Percentiles rank a stretch among this genome's conserved stretches.
Conservation (phyloP, 345 rosid genomes). For the Linum lewisii region DNA sequence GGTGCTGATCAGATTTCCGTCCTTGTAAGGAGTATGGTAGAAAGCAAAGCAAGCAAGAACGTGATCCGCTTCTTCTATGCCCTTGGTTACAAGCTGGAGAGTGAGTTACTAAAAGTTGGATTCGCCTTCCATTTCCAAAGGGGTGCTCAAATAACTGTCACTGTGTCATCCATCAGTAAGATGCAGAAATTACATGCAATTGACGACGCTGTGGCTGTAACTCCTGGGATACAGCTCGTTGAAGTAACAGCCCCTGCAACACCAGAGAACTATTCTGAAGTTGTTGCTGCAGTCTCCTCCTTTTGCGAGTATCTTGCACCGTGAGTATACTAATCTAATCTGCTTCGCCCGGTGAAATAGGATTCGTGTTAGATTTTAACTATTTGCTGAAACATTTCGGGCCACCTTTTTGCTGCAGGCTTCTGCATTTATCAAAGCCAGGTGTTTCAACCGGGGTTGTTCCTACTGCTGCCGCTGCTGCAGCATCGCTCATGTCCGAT, state of each 20-base stretch:
- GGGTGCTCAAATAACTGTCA: slow-evolving; percentile 59
- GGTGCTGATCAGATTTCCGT: slow-evolving; percentile 91
- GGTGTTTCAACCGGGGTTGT: slow-evolving; percentile 78
- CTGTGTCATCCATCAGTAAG: slow-evolving; percentile 75
- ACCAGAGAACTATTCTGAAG: slow-evolving; percentile 75
- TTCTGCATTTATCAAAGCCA: slow-evolving; percentile 86
- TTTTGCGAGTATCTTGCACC: slow-evolving; percentile 96
- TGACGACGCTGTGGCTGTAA: slow-evolving; percentile 83
- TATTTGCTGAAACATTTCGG: neutral
- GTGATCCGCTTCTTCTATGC: slow-evolving; percentile 60
- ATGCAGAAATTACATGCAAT: slow-evolving; percentile 79
- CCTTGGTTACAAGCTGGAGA: slow-evolving; percentile 89
- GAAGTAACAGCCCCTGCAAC: slow-evolving; percentile 94
- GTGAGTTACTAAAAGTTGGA: slow-evolving; percentile 82
- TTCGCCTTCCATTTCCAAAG: slow-evolving; percentile 82
- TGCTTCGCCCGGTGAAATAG: too few relatives aligned
- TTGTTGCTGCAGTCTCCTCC: slow-evolving; percentile 64
- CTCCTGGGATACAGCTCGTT: slow-evolving; percentile 94
- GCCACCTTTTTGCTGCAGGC: slow-evolving; percentile 43
- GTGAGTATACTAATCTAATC: slow-evolving; percentile 32
- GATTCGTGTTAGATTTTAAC: neutral
- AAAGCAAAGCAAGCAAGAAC: slow-evolving; percentile 97
- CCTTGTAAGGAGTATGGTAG: slow-evolving; percentile 71
- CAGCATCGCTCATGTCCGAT: slow-evolving; percentile 93
- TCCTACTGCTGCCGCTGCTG: slow-evolving; percentile 93